Base-by-base conservation (phyloP, 2,329 filamentous ascomycete genomes). In the Pseudocercospora fijiensis region DNA sequence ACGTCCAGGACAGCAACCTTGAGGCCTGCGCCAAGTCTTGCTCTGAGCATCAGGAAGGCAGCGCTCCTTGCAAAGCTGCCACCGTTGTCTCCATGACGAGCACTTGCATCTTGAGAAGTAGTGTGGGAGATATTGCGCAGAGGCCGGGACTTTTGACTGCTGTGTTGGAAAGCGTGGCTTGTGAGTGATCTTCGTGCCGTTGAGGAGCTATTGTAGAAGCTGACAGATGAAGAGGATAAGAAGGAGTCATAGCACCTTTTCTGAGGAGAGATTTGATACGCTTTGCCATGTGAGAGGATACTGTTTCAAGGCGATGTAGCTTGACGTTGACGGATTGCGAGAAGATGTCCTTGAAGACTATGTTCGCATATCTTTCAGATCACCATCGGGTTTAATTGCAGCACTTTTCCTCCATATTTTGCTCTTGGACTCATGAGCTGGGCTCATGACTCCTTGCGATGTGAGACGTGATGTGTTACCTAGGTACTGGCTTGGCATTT, bases 71-170 rank as follows among this genome's bases (percentile, higher is more conserved):
- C 52, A 27, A 41, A 11, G 24, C 22, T 20, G 51, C 51, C 4
- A 57, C 33, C 20, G 20, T 56, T 28, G 59, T 47, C 13, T 45
- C 41, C 20, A 43, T 52, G 49, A 56, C 51, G 26, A 43, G 41
- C n/a, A 47, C 30, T 11, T 61, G 59, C 33, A 56, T 47, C 11
- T 22, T 55, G 33, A 57, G 49, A 27, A 57, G 49, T 57, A 28
- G 7, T 24, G 33, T 56, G 18, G 59, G 51, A 22, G 59, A 61
- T 18, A 30, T 61, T 26, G 51, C 49, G n/a, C 47, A 55, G 49
- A 61, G 57, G 6, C 24, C 57, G 24, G 41, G 45, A 33, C 37
- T 60, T 16, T 16, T 28, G 41, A 33, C 27, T 60, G 57, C 57
- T 24, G 41, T 51, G n/a, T 43, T 60, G 57, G 20, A 53, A 20